Conservation (phyloP, 192 early-diverging fungal species). For the Coemansia sp. region DNA sequence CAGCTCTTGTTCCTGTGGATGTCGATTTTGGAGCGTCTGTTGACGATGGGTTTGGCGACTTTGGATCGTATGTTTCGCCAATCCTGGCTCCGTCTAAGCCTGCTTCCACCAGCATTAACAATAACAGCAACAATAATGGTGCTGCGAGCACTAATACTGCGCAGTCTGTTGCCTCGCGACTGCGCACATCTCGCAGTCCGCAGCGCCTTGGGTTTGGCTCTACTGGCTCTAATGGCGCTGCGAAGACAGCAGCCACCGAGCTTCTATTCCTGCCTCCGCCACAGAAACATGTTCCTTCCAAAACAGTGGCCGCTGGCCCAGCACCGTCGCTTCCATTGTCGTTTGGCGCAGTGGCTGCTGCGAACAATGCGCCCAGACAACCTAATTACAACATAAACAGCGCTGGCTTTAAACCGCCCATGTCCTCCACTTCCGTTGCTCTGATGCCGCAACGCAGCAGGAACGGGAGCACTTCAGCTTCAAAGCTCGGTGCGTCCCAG, state of each 20-base stretch:
- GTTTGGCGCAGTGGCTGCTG: no score
- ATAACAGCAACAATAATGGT: no score
- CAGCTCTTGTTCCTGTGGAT: slow-evolving; percentile 7
- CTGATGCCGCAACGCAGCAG: background rate
- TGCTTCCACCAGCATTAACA: background rate
- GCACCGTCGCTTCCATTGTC: no score
- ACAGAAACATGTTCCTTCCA: background rate
- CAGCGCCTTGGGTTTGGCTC: background rate
- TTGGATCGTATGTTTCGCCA: slow-evolving; percentile 16
- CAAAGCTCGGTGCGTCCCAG: slow-evolving; percentile 8
- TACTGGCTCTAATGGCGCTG: background rate
- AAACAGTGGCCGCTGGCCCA: no score
- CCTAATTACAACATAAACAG: slow-evolving; percentile 4
- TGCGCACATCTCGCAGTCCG: slow-evolving; percentile 12
- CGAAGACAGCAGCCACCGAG: background rate
- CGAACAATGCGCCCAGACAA: background rate
- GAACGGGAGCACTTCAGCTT: no score
- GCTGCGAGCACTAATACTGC: background rate
- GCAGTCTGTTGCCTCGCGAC: slow-evolving; percentile 5
- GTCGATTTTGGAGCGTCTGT: slow-evolving; percentile 7
- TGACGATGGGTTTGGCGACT: slow-evolving; percentile 34
- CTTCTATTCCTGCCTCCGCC: background rate
- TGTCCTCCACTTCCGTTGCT: background rate
- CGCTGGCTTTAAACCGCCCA: background rate
- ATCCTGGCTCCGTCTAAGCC: background rate